These are phyloP conservation scores for Hymenotorrendiella dingleyae DNA, from an alignment of 2,329 filamentous ascomycete genomes.

Conservation along the genomic window DNA sequence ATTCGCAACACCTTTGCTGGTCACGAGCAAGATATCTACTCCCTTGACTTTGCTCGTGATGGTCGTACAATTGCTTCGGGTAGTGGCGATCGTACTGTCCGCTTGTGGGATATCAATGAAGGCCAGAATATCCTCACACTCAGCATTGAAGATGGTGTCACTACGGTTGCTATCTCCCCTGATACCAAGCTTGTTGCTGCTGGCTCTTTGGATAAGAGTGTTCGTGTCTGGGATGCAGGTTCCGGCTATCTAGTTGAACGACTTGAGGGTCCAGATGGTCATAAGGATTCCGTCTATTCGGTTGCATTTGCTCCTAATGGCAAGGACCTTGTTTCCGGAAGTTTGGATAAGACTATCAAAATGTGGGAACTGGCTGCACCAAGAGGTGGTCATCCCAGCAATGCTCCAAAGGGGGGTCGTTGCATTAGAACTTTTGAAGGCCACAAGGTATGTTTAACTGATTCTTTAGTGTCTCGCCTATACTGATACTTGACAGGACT, in stretches of 20 bases:
- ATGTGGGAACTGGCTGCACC: slow-evolving; percentile 91
- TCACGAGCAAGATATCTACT: slow-evolving; percentile 98
- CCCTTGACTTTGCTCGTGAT: slow-evolving; percentile 88
- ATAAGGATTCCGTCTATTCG: slow-evolving; percentile 95
- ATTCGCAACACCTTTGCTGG: slow-evolving; percentile 94
- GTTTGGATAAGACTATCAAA: slow-evolving; percentile 96
- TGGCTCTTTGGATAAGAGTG: slow-evolving; percentile 94
- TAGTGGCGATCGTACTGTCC: slow-evolving; percentile 88
- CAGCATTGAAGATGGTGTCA: slow-evolving; percentile 93
- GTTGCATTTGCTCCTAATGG: slow-evolving; percentile 94
- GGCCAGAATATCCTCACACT: slow-evolving; percentile 78
- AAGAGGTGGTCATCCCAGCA: slow-evolving; percentile 58
- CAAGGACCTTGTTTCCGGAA: slow-evolving; percentile 87
- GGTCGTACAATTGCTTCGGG: slow-evolving; percentile 93
- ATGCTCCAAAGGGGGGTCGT: slow-evolving; percentile 75
- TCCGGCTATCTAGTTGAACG: slow-evolving; percentile 84
- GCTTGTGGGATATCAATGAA: slow-evolving; percentile 91
- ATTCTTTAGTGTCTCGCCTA: not conserved
- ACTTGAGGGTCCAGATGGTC: slow-evolving; percentile 85
- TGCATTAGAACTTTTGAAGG: slow-evolving; percentile 97
- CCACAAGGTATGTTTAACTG: slow-evolving; percentile 62
- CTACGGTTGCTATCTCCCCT: slow-evolving; percentile 93
- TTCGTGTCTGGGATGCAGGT: slow-evolving; percentile 91
- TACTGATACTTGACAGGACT: slow-evolving; percentile 58
- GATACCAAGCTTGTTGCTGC: slow-evolving; percentile 92